Conservation (phyloP, 495 filamentous ascomycete species). For the Penicillium ochrochloron region DNA sequence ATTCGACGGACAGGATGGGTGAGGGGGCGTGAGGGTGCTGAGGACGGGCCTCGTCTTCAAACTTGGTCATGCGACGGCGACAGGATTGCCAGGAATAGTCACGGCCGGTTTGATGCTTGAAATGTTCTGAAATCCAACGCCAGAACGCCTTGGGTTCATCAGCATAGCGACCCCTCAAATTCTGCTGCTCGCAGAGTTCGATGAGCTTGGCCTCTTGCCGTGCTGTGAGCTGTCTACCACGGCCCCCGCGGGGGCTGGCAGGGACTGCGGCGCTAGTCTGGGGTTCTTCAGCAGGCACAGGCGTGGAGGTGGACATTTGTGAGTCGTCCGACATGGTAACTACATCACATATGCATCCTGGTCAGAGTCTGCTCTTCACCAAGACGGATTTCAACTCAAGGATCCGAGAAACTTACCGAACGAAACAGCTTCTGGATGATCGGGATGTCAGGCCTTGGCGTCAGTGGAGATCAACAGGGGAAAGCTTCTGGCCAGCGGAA, state of each 20-base stretch:
- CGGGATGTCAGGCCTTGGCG: neutral
- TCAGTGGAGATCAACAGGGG: conserved; percentile 5
- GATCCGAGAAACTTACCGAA: conserved; percentile 1
- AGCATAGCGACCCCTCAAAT: neutral
- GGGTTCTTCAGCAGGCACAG: neutral
- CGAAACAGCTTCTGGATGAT: neutral
- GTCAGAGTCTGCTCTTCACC: neutral
- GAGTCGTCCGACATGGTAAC: neutral
- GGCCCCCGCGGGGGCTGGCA: neutral
- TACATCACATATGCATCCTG: neutral
- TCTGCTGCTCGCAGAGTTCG: neutral
- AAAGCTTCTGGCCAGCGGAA: neutral
- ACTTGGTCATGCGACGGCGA: conserved; percentile 12
- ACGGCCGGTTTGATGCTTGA: conserved; percentile 1
- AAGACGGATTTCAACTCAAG: neutral
- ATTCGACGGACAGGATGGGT: neutral
- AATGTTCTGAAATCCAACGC: neutral
- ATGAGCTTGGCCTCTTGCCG: neutral
- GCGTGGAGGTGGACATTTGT: neutral
- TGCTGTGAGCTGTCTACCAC: conserved; percentile 7
- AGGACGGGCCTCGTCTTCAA: neutral
- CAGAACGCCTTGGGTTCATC: conserved; percentile 11
- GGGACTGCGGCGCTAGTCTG: neutral
- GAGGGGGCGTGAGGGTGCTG: neutral
- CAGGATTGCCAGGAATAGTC: conserved; percentile 26